Evolutionary conservation across 352 stramenopile species (phyloP), one percentile per base, ranked within the genome.

Genomic region (Phytopythium mirpurense): DNA sequence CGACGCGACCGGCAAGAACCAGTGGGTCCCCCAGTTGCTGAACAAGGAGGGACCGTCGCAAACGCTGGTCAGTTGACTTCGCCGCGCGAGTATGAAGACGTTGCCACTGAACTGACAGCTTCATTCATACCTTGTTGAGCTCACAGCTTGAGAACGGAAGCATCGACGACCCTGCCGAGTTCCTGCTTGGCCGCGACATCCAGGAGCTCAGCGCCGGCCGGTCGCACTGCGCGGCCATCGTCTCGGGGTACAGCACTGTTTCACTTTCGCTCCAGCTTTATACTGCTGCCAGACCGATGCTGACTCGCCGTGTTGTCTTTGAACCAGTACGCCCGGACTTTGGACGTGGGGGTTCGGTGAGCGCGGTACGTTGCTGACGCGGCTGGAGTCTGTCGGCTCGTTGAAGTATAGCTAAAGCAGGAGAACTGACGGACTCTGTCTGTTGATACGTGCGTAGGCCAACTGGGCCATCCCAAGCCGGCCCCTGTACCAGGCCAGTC

Each of bases 271-370:
- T n/a, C n/a, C n/a, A n/a, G n/a, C n/a, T n/a, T 29, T 18, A 23
- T 21, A 29, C 14, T 32, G 16, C 40, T 7, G 2, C 12, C 9
- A n/a, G 19, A 0, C 14, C 7, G 11, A 43, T 4, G 47, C 0
- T 29, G 16, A 14, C 0, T 34, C 18, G 9, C 19, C 24, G 5
- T 54, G 23, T 26, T 60, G 42, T 27, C 44, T 18, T 27, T 29
- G 19, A 11, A 35, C 36, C 31, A 92, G 79, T 41, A 87, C 79
- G 29, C 75, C 70, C 21, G 72, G 82, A 12, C 51, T 88, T 11
- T 92, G 82, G 82, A 84, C 73, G 12, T 92, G 82, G 82, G 82
- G 82, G 9, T 86, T 78, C 42, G 82, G 82, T 29, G 77, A 92
- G 49, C 61, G 63, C 8, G 41, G 41, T 47, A 32, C 23, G 41